Base-by-base conservation (phyloP, 345 rosid species). In the Euphorbia tirucalli region DNA sequence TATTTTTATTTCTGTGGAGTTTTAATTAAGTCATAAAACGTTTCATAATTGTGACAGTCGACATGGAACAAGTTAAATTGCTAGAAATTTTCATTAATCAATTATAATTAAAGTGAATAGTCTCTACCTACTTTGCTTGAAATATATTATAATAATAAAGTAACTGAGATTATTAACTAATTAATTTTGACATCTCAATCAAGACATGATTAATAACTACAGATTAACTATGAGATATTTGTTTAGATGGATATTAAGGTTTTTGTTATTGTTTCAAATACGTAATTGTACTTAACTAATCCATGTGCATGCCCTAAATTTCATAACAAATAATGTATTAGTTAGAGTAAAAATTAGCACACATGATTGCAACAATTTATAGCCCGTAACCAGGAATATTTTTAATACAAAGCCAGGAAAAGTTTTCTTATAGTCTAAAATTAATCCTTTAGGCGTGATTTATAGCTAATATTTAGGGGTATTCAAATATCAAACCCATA, bases 1-100 rank as follows among this genome's bases (percentile, higher is more conserved):
- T n/a, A n/a, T n/a, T n/a, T n/a, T n/a, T n/a, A n/a, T n/a, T n/a
- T n/a, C n/a, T n/a, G n/a, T n/a, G n/a, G n/a, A n/a, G n/a, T 32
- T 32, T 32, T 32, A 32, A 5, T 32, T 2, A 32, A 32, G 37
- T 9, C 48, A 43, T 10, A 43, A 43, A 43, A 43, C 11, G 5
- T 58, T 25, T 25, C 27, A 18, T n/a, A 61, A 62, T 37, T 62
- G 48, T 62, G 66, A 62, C 37, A 62, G 66, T 62, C 66, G 28
- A 62, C 19, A 14, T 59, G 27, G 37, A n/a, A 59, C n/a, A 13
- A 1, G 39, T 11, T 16, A 28, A 27, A 27, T 59, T 27, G 39
- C 1, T 28, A 11, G 6, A 7, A 31, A 54, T 54, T 54, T 54
- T 54, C 0, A 6, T 54, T 54, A n/a, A n/a, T 54, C 4, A 54